phyloP scores from a whole-genome alignment of 768 basidiomycete genomes.

The Podaxis sp. region DNA sequence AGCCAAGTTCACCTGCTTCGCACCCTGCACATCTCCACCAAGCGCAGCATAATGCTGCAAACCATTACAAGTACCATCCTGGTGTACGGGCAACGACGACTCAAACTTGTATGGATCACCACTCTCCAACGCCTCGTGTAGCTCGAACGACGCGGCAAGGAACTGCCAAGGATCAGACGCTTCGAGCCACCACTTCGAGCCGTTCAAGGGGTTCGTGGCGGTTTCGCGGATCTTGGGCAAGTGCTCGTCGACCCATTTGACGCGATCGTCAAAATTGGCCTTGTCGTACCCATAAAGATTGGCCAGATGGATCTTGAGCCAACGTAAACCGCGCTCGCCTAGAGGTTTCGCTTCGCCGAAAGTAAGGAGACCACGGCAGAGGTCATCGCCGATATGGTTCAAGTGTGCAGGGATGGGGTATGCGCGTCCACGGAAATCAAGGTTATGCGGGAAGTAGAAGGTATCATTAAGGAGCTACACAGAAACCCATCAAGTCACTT shows the following conservation, averaged over 20 bases:
- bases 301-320: conserved; percentile 95
- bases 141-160: conserved; percentile 88
- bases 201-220: conserved; percentile 75
- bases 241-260: conserved; percentile 68
- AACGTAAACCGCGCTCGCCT: conserved; percentile 81
- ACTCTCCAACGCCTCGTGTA: conserved; percentile 76
- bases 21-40: conserved; percentile 88
- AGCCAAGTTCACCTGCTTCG: conserved; percentile 88
- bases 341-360: conserved; percentile 82
- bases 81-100: conserved; percentile 87
- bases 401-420: conserved; percentile 97
- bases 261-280: conserved; percentile 92
- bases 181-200: conserved; percentile 84
- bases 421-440: conserved; percentile 96
- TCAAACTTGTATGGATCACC: conserved; percentile 59
- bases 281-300: conserved; percentile 96
- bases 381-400: conserved; percentile 93
- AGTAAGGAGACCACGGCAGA: conserved; percentile 81
- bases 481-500: background rate
- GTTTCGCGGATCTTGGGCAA: conserved; percentile 81
- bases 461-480: conserved; percentile 79
- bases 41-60: conserved; percentile 98
- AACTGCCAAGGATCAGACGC: conserved; percentile 99
- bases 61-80: conserved; percentile 98
- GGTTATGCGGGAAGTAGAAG: conserved; percentile 92